A percentile compares a stretch with the other conserved stretches of the same genome.
Evolutionary conservation across 257 asterid species (phyloP).

Genomic region (Nicotiana obtusifolia): DNA sequence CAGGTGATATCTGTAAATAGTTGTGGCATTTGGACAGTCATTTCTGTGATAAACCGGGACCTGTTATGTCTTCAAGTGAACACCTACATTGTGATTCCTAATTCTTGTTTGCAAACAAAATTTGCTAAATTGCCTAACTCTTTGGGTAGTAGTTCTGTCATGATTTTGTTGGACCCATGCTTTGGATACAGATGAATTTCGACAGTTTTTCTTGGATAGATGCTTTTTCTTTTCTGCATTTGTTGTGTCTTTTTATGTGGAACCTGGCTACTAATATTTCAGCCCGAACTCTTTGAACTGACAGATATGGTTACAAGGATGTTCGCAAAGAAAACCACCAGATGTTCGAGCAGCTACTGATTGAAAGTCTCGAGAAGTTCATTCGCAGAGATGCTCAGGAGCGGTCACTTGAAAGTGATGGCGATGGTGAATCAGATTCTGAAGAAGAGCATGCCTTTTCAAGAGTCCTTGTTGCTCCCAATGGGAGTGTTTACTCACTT

Average conservation of each 20-base stretch:
- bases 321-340: constrained; percentile 87
- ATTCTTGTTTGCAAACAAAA: neutral
- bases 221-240: constrained; percentile 1
- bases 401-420: constrained; percentile 84
- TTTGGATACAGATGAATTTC: neutral
- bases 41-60: neutral
- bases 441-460: constrained; percentile 56
- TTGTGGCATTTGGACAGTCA: neutral
- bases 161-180: neutral
- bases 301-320: constrained; percentile 98
- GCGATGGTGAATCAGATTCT: constrained; percentile 48
- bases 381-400: constrained; percentile 95
- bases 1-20: neutral
- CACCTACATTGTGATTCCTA: neutral
- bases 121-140: neutral
- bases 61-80: neutral
- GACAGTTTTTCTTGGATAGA: neutral
- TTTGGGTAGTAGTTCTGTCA: neutral
- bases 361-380: constrained; percentile 88
- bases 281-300: neutral
- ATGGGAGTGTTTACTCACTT: constrained; percentile 84
- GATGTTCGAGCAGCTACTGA: constrained; percentile 84
- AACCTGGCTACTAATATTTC: neutral
- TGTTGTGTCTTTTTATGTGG: neutral
- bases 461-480: constrained; percentile 76